These are phyloP conservation scores for Rauvolfia tetraphylla DNA, from an alignment of 257 asterid species.

Conservation along the genomic window DNA sequence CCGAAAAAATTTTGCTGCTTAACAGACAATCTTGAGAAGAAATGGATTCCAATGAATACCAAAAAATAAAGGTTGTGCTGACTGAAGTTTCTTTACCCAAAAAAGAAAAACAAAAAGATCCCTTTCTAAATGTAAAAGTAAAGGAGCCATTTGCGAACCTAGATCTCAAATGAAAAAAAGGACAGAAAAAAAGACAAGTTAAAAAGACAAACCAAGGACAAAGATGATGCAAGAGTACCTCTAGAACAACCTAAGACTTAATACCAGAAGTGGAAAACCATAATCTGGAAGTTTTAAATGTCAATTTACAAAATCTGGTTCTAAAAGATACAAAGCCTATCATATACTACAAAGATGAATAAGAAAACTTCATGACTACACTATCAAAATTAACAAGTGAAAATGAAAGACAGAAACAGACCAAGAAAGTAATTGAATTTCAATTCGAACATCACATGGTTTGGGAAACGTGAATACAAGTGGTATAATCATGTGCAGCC, in stretches of 20 bases:
- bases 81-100: background rate
- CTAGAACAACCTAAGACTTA: background rate
- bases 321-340: background rate
- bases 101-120: background rate
- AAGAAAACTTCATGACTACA: background rate
- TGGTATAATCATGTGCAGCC: background rate
- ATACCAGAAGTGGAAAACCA: background rate
- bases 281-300: background rate
- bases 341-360: background rate
- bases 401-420: background rate
- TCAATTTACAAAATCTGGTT: background rate
- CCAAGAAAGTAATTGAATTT: background rate
- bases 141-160: background rate
- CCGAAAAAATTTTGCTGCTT: background rate
- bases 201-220: background rate
- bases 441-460: background rate
- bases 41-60: background rate
- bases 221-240: background rate
- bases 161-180: background rate
- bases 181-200: background rate
- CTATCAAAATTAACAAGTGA: background rate
- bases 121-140: too few species aligned
- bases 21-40: constrained; percentile 1
- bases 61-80: background rate
- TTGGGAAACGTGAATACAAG: background rate